Evolutionary conservation across 2,329 filamentous ascomycete genomes (phyloP).

Genomic region (Exophiala xenobiotica): DNA sequence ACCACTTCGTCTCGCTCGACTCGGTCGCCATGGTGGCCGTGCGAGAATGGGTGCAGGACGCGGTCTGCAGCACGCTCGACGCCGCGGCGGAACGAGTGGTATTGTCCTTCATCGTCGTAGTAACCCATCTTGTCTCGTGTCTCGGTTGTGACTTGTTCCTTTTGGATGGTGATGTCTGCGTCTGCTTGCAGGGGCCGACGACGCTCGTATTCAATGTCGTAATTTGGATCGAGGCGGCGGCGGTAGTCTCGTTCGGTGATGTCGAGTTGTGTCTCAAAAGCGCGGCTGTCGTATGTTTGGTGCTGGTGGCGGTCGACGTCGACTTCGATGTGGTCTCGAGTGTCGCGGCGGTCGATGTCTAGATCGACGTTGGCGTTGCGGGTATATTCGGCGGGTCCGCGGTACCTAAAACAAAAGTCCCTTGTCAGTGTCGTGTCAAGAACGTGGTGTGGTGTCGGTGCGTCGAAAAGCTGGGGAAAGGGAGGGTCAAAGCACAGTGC

Average conservation of each 20-base stretch:
- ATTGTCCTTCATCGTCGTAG: conserved; percentile 76
- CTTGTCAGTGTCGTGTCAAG: conserved; percentile 30
- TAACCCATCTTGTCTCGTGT: conserved; percentile 67
- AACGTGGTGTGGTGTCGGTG: too few species aligned
- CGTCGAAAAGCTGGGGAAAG: conserved; percentile 22
- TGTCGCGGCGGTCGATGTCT: conserved; percentile 44
- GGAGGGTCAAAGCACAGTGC: conserved; percentile 20
- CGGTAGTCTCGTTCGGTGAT: conserved; percentile 63
- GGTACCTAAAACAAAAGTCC: conserved; percentile 29
- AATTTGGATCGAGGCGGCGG: conserved; percentile 58
- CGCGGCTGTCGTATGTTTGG: conserved; percentile 38
- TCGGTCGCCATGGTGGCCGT: conserved; percentile 40
- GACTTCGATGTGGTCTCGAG: conserved; percentile 23
- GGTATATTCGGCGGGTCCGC: conserved; percentile 29
- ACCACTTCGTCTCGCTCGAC: conserved; percentile 37
- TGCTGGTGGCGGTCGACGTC: conserved; percentile 25
- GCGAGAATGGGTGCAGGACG: conserved; percentile 62
- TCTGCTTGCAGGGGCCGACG: conserved; percentile 37
- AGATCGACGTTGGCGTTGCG: conserved; percentile 40
- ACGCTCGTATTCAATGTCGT: conserved; percentile 49
- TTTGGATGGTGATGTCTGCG: conserved; percentile 36
- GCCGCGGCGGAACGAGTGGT: conserved; percentile 72
- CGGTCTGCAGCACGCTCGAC: conserved; percentile 66
- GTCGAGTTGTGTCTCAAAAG: conserved; percentile 51
- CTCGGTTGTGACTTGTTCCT: conserved; percentile 50